phyloP scores from a whole-genome alignment of 2,329 filamentous ascomycete genomes.

The Xylaria sp. region DNA sequence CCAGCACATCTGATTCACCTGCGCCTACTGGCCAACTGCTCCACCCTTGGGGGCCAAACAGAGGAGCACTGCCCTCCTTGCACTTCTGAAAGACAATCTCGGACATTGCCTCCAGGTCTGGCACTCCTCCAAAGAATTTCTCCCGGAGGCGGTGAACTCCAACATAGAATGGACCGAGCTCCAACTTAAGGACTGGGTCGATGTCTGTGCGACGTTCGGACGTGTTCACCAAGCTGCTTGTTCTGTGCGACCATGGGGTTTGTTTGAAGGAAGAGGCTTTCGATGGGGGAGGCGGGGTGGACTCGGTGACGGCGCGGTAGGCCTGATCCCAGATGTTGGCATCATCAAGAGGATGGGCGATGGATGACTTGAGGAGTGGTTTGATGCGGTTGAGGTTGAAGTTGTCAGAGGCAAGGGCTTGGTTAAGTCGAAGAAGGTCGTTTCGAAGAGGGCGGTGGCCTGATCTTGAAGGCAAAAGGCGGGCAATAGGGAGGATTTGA shows the following conservation, averaged over 20 bases:
- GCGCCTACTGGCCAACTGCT: neutral
- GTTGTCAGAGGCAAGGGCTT: neutral
- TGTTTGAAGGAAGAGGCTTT: neutral
- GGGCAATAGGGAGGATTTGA: too few relatives aligned
- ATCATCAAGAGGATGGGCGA: too few relatives aligned
- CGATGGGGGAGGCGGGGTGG: neutral
- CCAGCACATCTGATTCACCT: neutral
- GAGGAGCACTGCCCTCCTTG: neutral
- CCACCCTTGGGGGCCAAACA: neutral
- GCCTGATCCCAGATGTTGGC: neutral
- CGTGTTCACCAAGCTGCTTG: neutral
- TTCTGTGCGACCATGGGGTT: neutral
- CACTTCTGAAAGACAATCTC: neutral
- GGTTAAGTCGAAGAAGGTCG: neutral
- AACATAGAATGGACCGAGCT: neutral
- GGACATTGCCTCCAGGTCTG: neutral
- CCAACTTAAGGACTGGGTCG: neutral
- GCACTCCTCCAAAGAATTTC: neutral
- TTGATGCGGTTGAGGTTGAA: neutral
- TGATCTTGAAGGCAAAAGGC: neutral
- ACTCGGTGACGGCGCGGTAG: conserved; percentile 1
- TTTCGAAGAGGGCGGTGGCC: neutral
- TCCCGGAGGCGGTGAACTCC: neutral
- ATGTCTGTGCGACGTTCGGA: neutral
- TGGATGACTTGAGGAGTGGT: neutral